A percentile compares a stretch with the other conserved stretches of the same genome.
These are phyloP conservation scores for Tanozyma kutaoensis DNA, from an alignment of 805 yeast genomes.

Conservation along the genomic window DNA sequence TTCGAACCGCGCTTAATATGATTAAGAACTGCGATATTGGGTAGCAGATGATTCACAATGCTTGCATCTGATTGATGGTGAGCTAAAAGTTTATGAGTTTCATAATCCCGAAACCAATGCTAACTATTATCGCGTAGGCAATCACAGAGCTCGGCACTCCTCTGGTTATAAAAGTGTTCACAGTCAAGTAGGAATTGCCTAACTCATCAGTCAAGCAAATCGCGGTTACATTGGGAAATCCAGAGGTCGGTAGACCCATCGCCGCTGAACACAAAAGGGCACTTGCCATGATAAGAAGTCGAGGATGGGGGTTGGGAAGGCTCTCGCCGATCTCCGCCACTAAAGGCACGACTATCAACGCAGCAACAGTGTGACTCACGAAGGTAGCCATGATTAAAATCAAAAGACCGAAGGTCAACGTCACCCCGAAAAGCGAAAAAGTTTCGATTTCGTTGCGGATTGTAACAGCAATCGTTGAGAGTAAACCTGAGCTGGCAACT, in stretches of 20 bases:
- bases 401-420: slow-evolving; percentile 53
- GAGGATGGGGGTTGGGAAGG: slow-evolving; percentile 71
- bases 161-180: slow-evolving; percentile 70
- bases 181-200: slow-evolving; percentile 83
- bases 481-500: slow-evolving; percentile 34
- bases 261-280: slow-evolving; percentile 80
- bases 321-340: slow-evolving; percentile 81
- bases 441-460: slow-evolving; percentile 27
- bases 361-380: slow-evolving; percentile 95
- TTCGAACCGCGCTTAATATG: too few relatives aligned
- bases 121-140: slow-evolving; percentile 58
- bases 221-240: slow-evolving; percentile 96
- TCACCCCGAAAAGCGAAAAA: slow-evolving; percentile 29
- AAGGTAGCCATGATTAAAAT: slow-evolving; percentile 83
- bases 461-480: slow-evolving; percentile 31
- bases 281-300: slow-evolving; percentile 55
- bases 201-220: slow-evolving; percentile 88
- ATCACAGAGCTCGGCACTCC: slow-evolving; percentile 84
- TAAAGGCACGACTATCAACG: slow-evolving; percentile 81
- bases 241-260: slow-evolving; percentile 96
- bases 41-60: too few relatives aligned
- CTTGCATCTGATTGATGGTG: too few relatives aligned
- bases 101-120: slow-evolving; percentile 74
- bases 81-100: slow-evolving; percentile 20
- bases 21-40: too few relatives aligned